Percentiles rank a stretch among this genome's conserved stretches.
Evolutionary conservation across 202 grass and related monocot genomes (phyloP).

Genomic region (Hordeum pubiflorum): DNA sequence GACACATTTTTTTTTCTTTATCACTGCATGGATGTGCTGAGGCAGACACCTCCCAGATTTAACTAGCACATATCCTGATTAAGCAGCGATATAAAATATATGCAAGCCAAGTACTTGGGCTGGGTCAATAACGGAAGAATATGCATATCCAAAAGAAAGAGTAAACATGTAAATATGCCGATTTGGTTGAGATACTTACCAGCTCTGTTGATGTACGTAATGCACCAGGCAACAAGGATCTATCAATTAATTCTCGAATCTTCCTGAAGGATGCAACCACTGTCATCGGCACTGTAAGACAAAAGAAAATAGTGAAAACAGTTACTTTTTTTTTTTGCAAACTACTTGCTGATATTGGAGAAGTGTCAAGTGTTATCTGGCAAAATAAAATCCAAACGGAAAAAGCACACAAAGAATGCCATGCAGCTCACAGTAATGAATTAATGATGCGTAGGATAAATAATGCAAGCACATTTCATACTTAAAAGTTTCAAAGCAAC

Average conservation of each 20-base stretch:
- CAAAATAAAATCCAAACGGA: not conserved
- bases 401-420: not conserved
- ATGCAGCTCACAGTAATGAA: not conserved
- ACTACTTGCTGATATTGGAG: not conserved
- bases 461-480: not conserved
- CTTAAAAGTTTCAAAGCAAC: not conserved
- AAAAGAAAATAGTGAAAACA: slow-evolving; percentile 7
- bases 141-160: not conserved
- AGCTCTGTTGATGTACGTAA: slow-evolving; percentile 58
- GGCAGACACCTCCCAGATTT: not conserved
- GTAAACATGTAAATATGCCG: not conserved
- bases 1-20: slow-evolving; percentile 2
- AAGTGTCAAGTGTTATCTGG: not conserved
- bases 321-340: not conserved
- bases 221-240: slow-evolving; percentile 48
- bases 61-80: not conserved
- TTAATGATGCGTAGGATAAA: slow-evolving; percentile 1
- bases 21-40: not conserved
- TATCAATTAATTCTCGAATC: slow-evolving; percentile 50
- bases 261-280: slow-evolving; percentile 67
- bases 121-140: not conserved
- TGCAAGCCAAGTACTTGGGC: not conserved
- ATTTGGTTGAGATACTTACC: slow-evolving; percentile 34
- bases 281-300: slow-evolving; percentile 60
- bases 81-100: not conserved